These are phyloP conservation scores for Fraxinus cuspidata DNA, from an alignment of 257 asterid species.

Conservation along the genomic window DNA sequence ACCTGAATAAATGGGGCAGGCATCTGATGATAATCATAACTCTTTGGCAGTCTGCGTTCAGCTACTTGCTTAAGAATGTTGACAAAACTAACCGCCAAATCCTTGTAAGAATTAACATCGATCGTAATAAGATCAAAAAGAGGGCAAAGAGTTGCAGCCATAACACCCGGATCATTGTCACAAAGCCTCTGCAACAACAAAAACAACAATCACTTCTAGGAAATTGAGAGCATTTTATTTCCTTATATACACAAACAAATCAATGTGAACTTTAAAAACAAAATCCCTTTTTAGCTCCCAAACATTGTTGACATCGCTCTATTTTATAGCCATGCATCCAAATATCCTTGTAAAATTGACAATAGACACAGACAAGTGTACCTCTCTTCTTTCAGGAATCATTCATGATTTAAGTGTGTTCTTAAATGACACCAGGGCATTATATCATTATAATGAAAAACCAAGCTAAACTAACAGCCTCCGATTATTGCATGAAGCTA, in stretches of 20 bases:
- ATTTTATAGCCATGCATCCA: neutral
- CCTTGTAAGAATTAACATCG: slow-evolving; percentile 81
- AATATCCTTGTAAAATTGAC: neutral
- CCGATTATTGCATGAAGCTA: neutral
- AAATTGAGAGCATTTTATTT: slow-evolving; percentile 4
- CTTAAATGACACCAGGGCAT: neutral
- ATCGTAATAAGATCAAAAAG: slow-evolving; percentile 74
- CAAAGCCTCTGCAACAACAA: slow-evolving; percentile 70
- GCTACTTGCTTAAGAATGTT: slow-evolving; percentile 97
- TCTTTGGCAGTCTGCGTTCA: slow-evolving; percentile 90
- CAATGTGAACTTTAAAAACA: neutral
- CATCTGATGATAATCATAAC: slow-evolving; percentile 96
- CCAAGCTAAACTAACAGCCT: neutral
- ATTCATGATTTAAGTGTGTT: neutral
- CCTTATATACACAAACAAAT: slow-evolving; percentile 6
- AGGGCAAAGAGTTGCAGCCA: slow-evolving; percentile 98
- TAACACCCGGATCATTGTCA: slow-evolving; percentile 98
- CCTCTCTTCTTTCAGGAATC: neutral
- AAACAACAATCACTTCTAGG: slow-evolving; percentile 6
- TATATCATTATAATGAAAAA: neutral
- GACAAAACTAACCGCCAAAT: slow-evolving; percentile 82
- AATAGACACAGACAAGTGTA: neutral
- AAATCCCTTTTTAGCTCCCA: neutral
- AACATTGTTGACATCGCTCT: neutral
- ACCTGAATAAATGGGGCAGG: slow-evolving; percentile 99